Evolutionary conservation across 106 monocot genomes (phyloP).

Genomic region (Platanthera zijinensis): DNA sequence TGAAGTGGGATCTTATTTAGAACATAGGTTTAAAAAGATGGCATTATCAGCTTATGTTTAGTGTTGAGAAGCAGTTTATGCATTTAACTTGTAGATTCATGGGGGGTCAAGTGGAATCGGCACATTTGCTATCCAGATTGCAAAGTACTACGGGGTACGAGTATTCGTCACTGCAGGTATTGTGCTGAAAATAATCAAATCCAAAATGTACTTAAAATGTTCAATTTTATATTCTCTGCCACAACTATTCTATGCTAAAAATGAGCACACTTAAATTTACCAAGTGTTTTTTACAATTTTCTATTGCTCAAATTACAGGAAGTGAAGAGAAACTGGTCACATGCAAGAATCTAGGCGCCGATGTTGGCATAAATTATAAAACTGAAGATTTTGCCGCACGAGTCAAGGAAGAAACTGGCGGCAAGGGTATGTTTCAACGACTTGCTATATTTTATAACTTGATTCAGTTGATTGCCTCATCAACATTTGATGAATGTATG

Average conservation of each 20-base stretch:
- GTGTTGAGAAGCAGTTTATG: too few species aligned
- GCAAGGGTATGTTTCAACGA: conserved; percentile 47
- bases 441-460: background rate
- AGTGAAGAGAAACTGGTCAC: conserved; percentile 73
- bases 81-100: conserved; percentile 47
- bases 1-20: background rate
- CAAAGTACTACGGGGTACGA: conserved; percentile 58
- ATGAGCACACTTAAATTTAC: too few species aligned
- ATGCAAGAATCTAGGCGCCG: conserved; percentile 82
- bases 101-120: conserved; percentile 99
- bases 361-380: conserved; percentile 94
- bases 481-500: background rate
- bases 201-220: background rate
- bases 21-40: background rate
- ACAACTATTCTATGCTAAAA: too few species aligned
- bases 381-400: conserved; percentile 89
- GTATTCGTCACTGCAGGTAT: conserved; percentile 93
- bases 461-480: background rate
- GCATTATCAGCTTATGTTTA: background rate
- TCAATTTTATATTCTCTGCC: too few species aligned
- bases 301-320: conserved; percentile 29
- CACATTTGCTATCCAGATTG: conserved; percentile 95
- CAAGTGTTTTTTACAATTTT: background rate
- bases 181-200: background rate
- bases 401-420: conserved; percentile 88